A percentile compares a stretch with the other conserved stretches of the same genome.
Conservation (phyloP, 208 protist species). For the Wallacemonas sp. region DNA sequence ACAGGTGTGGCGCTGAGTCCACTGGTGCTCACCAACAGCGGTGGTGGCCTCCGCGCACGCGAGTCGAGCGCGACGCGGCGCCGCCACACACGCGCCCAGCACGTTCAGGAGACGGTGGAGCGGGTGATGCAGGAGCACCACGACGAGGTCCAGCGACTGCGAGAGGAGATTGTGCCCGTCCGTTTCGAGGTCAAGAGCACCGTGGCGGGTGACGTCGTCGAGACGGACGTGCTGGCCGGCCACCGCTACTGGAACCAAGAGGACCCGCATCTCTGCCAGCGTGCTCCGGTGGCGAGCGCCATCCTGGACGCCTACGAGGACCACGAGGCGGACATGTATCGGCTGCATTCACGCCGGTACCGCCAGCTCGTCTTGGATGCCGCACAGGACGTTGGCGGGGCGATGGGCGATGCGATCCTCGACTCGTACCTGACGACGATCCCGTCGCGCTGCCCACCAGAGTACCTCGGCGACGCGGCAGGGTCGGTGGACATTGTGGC, state of each 20-base stretch:
- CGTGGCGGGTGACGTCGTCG: conserved; percentile 46
- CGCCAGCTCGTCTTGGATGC: conserved; percentile 28
- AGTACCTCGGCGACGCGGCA: conserved; percentile 12
- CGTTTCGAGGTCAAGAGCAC: conserved; percentile 48
- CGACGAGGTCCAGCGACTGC: no score
- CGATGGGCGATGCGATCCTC: conserved; percentile 20
- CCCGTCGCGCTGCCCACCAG: conserved; percentile 13
- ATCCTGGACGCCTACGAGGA: conserved; percentile 44
- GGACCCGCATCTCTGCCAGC: conserved; percentile 11
- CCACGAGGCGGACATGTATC: conserved; percentile 33
- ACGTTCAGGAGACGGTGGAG: no score
- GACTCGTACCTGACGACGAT: conserved; percentile 17
- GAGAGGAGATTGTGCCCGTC: no score
- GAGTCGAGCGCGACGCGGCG: no score
- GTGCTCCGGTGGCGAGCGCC: conserved; percentile 32
- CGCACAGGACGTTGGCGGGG: conserved; percentile 20
- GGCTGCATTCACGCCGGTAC: conserved; percentile 46
- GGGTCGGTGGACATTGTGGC: conserved; percentile 23
- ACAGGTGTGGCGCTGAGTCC: no score
- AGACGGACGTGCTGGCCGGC: conserved; percentile 33
- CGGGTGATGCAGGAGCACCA: no score
- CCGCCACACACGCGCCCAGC: no score
- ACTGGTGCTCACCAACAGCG: no score
- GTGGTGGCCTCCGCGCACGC: no score
- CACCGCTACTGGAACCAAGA: conserved; percentile 30